phyloP scores from a whole-genome alignment of 768 basidiomycete genomes.

The Jaapia argillacea region DNA sequence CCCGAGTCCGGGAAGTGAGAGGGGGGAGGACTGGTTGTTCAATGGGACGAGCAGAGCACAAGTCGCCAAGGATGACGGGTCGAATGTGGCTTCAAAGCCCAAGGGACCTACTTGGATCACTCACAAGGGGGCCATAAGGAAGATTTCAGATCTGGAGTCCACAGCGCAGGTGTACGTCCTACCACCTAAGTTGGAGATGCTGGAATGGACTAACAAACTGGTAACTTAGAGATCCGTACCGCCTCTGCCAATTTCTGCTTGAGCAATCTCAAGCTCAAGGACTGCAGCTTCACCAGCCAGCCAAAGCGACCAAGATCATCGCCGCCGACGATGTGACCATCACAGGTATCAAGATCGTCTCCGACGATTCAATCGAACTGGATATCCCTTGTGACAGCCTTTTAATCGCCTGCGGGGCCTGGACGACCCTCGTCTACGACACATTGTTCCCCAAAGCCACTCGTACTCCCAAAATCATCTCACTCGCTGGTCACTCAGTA shows the following conservation, averaged over 20 bases:
- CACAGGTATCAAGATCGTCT: slow-evolving; percentile 1
- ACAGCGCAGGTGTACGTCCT: slow-evolving; percentile 22
- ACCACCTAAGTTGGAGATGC: not conserved
- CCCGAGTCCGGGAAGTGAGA: slow-evolving; percentile 5
- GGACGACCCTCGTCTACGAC: slow-evolving; percentile 23
- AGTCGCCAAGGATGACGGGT: slow-evolving; percentile 8
- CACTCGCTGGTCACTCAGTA: slow-evolving; percentile 19
- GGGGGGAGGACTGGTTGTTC: slow-evolving; percentile 19
- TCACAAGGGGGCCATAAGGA: slow-evolving; percentile 10
- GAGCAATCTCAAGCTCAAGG: slow-evolving; percentile 17
- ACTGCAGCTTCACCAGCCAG: slow-evolving; percentile 20
- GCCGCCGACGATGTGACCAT: slow-evolving; percentile 1
- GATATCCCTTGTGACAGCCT: slow-evolving; percentile 20
- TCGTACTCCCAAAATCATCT: slow-evolving; percentile 16
- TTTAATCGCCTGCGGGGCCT: slow-evolving; percentile 26
- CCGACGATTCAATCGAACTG: slow-evolving; percentile 1
- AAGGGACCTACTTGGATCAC: slow-evolving; percentile 1
- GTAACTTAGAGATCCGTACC: slow-evolving; percentile 15
- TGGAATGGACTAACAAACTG: slow-evolving; percentile 3
- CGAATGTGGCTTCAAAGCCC: slow-evolving; percentile 2
- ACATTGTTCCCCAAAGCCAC: slow-evolving; percentile 20
- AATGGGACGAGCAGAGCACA: slow-evolving; percentile 14
- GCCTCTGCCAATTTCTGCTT: slow-evolving; percentile 21
- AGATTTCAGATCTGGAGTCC: slow-evolving; percentile 15
- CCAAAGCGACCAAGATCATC: slow-evolving; percentile 13